These are phyloP conservation scores for Wickerhamomyces hampshirensis DNA, from an alignment of 805 yeast genomes.

Conservation along the genomic window DNA sequence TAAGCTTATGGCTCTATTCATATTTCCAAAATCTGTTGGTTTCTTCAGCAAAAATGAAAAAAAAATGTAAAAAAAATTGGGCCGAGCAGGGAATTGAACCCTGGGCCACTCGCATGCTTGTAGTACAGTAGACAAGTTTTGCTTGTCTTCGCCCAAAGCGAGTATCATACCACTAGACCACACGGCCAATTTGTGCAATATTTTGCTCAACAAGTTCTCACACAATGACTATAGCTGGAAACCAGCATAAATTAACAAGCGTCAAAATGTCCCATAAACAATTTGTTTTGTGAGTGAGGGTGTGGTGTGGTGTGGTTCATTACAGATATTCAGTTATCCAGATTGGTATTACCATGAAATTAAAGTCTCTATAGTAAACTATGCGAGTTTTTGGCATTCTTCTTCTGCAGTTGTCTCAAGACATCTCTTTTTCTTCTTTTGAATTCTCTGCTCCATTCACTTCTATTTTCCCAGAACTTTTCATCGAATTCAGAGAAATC, in stretches of 20 bases:
- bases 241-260: too few species aligned
- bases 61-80: conserved; percentile 18
- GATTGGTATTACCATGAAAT: too few species aligned
- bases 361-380: conserved; percentile 10
- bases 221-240: too few species aligned
- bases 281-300: too few species aligned
- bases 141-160: conserved; percentile 28
- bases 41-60: neutral
- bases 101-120: conserved; percentile 29
- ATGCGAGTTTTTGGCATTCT: conserved; percentile 23
- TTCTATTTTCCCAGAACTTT: conserved; percentile 81
- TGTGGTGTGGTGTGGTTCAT: too few species aligned
- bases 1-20: too few species aligned
- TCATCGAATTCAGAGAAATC: conserved; percentile 52
- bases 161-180: conserved; percentile 32
- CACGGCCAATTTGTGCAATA: conserved; percentile 21
- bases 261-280: too few species aligned
- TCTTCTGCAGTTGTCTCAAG: conserved; percentile 49
- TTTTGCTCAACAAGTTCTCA: too few species aligned
- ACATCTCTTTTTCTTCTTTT: conserved; percentile 74
- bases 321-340: too few species aligned
- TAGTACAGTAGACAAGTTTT: conserved; percentile 8
- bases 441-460: conserved; percentile 71
- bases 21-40: too few species aligned
- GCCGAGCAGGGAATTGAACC: conserved; percentile 32